phyloP scores from a whole-genome alignment of 78 protist species.

The Guillardia theta region DNA sequence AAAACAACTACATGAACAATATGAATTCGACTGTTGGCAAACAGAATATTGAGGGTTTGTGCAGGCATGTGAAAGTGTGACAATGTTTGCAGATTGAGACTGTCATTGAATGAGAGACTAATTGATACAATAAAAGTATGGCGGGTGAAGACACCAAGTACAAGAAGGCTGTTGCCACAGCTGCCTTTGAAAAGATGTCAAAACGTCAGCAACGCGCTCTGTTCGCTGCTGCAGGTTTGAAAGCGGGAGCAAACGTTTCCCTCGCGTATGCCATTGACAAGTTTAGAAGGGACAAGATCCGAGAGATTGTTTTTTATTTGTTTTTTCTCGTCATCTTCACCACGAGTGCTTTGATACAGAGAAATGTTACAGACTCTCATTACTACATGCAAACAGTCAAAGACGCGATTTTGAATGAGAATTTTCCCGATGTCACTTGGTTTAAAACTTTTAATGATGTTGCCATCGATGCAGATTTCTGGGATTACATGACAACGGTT shows the following conservation, averaged over 20 bases:
- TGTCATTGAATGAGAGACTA: too few species aligned
- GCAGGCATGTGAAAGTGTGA: too few species aligned
- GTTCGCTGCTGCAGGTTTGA: not conserved
- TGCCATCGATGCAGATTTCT: not conserved
- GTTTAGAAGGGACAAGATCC: not conserved
- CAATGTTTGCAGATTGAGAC: too few species aligned
- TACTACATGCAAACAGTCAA: not conserved
- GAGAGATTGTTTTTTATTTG: not conserved
- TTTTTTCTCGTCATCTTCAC: not conserved
- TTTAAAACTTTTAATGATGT: not conserved
- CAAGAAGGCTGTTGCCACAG: not conserved
- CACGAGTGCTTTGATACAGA: not conserved
- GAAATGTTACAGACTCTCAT: not conserved
- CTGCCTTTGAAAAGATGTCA: not conserved
- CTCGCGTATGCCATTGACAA: conserved; percentile 14
- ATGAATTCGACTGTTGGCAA: too few species aligned
- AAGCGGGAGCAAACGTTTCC: not conserved
- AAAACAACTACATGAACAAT: too few species aligned
- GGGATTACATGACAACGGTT: not conserved
- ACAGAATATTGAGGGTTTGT: too few species aligned
- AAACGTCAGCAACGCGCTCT: not conserved
- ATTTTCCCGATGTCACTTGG: conserved; percentile 6
- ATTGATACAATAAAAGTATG: not conserved
- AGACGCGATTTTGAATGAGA: not conserved
- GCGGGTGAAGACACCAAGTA: not conserved